A percentile compares a stretch with the other conserved stretches of the same genome.
Conservation (phyloP, 441 rosid genomes). For the Euphorbia celastroides region DNA sequence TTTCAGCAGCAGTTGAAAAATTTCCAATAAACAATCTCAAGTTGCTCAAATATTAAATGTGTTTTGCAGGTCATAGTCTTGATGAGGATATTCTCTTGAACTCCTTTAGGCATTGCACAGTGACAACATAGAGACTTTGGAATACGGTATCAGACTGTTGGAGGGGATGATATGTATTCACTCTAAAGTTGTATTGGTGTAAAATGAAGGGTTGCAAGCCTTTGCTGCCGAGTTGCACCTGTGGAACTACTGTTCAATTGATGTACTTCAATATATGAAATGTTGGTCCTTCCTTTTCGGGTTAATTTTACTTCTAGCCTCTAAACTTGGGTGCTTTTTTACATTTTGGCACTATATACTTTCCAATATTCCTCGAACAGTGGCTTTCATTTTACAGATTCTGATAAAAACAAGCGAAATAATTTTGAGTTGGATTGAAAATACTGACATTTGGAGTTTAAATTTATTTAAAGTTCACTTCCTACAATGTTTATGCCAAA, state of each 20-base stretch:
- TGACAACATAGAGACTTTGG: not conserved
- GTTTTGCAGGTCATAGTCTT: slow-evolving; percentile 31
- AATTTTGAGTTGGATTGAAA: no score
- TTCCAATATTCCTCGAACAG: not conserved
- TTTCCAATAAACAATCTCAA: not conserved
- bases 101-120: slow-evolving; percentile 22
- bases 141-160: not conserved
- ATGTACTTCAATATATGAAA: no score
- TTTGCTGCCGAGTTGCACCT: not conserved
- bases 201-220: not conserved
- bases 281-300: no score
- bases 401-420: no score
- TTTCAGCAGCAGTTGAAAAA: not conserved
- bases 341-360: not conserved
- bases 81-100: slow-evolving; percentile 24
- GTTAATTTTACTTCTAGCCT: no score
- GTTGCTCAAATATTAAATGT: not conserved
- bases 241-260: not conserved
- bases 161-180: no score
- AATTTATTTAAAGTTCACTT: no score
- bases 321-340: no score
- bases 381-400: not conserved
- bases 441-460: no score
- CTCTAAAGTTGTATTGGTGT: no score
- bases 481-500: no score